Base-by-base conservation (phyloP, 768 basidiomycete genomes). In the Panellus pusillus region DNA sequence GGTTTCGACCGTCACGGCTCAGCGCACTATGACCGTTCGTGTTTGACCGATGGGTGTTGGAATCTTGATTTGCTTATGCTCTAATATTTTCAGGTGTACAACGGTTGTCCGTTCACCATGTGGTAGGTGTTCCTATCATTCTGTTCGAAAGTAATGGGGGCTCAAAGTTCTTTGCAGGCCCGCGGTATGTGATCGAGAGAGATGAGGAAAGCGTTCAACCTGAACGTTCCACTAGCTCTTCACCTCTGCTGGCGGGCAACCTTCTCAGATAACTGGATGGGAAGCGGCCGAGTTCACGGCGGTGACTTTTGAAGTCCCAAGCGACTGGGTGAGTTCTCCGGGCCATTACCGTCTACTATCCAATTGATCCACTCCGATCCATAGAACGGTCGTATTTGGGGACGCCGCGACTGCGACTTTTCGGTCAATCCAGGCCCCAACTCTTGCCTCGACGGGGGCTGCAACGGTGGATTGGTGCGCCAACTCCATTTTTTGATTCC, bases 361-460 rank as follows among this genome's bases (percentile, higher is more conserved):
- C 18, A 14, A 31, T 44, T 44, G 2, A 35, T 44, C 19, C 24
- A 24, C 24, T 9, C 44, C 44, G 27, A 13, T n/a, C 17, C 14
- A 14, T 44, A 66, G 28, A 67, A 77, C 2, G 81, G 78, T 8
- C 72, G 81, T 44, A 79, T 83, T 52, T 83, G 80, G 81, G 75
- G 64, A 54, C 76, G 78, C 29, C 73, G 77, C 18, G 56, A 79
- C 58, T 82, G 81, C 51, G 65, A 81, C 62, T 82, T 82, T 59
- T 68, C 66, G 39, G 61, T 43, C 54, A 68, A 71, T 55, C 69
- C 66, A 9, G 63, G 65, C n/a, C 71, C 70, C 4, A 78, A 71
- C 60, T 73, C 78, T 15, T 82, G 80, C 50, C 36, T 74, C 11
- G 72, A 73, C 37, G 80, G 80, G 9, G 78, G 78, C 28, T 81